Evolutionary conservation across 371 early-diverging fungal species (phyloP), one percentile per base, ranked within the genome.

Genomic region (Phascolomyces articulosus): DNA sequence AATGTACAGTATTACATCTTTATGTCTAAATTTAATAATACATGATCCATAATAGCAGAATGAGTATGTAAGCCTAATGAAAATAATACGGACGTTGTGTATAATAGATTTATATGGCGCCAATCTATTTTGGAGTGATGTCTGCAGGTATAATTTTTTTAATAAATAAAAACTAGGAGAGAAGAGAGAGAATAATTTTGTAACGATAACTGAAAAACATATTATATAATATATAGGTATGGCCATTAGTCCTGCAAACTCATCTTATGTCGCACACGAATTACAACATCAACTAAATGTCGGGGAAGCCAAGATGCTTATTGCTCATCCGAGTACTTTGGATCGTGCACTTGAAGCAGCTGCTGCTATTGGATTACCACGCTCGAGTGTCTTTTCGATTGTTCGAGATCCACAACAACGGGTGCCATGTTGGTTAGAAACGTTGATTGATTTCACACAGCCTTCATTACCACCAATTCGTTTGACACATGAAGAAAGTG

Each of bases 211-310:
- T n/a, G n/a, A n/a, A n/a, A n/a, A 47, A 47, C 20, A 6, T 47
- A 4, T 20, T 47, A 11, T 47, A 38, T 38, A 13, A 38, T 38
- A 18, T 47, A 24, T 24, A 51, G 51, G 55, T 27, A 29, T 87
- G 10, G 66, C 85, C 6, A 71, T 87, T 21, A 82, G 86, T 3
- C 79, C 86, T 23, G 88, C 84, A 49, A 94, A 92, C 64, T 85
- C 90, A 3, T 71, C 76, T 18, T 92, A 92, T 73, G 89, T 84
- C 1, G 75, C 80, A 10, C 78, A 80, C 34, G 94, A 94, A 70
- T 72, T 93, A 13, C 81, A 85, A 4, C 77, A 79, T 66, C 91
- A 91, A 68, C 74, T 93, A 67, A 60, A 72, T 9, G 88, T 92
- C 65, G 78, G 87, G 15, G 77, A 80, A 4, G 88, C 90, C n/a